These are phyloP conservation scores for Cladophialophora immunda DNA, from an alignment of 2,329 filamentous ascomycete genomes.

Conservation along the genomic window DNA sequence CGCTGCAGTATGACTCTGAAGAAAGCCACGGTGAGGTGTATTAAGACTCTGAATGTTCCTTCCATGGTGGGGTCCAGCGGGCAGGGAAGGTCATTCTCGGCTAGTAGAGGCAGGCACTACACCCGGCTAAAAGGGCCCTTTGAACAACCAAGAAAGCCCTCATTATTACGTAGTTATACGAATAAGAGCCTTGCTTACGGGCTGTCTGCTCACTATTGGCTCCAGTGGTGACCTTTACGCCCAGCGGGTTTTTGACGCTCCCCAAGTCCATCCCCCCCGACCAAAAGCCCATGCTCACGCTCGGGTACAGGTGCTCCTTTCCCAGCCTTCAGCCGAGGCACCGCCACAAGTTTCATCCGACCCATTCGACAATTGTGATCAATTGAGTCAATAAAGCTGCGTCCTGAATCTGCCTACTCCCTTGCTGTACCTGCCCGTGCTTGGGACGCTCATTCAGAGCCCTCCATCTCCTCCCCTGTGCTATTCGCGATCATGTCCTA, in stretches of 20 bases:
- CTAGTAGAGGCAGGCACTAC: conserved; percentile 15
- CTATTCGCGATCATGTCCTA: conserved; percentile 34
- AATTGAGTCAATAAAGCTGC: conserved; percentile 25
- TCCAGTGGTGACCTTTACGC: not conserved
- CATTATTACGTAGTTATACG: conserved; percentile 8
- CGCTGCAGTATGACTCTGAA: conserved; percentile 11
- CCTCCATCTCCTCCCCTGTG: conserved; percentile 9
- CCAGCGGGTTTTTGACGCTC: not conserved
- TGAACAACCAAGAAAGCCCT: conserved; percentile 1
- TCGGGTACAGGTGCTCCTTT: conserved; percentile 3
- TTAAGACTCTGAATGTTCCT: conserved; percentile 17
- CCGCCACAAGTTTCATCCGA: conserved; percentile 27
- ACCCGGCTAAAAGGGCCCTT: conserved; percentile 2
- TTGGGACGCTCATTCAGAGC: conserved; percentile 20
- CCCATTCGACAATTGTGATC: conserved; percentile 24
- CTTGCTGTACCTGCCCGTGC: conserved; percentile 13
- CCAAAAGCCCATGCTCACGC: not conserved
- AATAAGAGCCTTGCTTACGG: conserved; percentile 6
- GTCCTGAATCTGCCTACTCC: conserved; percentile 8
- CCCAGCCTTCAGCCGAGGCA: conserved; percentile 32
- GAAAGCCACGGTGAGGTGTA: conserved; percentile 14
- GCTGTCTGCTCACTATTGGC: not conserved
- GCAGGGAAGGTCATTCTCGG: conserved; percentile 17
- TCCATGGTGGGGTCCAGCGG: conserved; percentile 23
- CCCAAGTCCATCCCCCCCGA: not conserved